Evolutionary conservation across 306 rosid species (phyloP), one percentile per base, ranked within the genome.

Genomic region (Arachis stenosperma): DNA sequence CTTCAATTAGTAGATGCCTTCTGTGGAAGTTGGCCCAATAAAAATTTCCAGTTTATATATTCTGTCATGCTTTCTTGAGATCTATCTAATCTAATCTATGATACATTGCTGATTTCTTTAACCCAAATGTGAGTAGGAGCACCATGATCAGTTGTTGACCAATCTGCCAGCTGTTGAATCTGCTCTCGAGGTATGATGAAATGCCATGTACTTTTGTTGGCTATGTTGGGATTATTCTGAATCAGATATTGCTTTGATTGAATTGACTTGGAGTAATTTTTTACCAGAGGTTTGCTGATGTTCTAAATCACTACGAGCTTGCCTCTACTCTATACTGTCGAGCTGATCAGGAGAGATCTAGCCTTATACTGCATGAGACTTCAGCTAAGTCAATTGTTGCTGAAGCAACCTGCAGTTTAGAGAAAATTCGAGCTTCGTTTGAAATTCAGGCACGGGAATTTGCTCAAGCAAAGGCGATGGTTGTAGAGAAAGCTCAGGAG

Each of bases 401-500:
- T 67, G 97, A 90, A 73, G 92, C 97, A 79, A 87, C 96, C 68
- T 66, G 75, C 71, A 88, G 76, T 70, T 84, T 84, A 64, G 98
- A 93, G 76, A 90, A 90, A 86, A 78, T 71, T 51, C 85, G 82
- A 74, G 90, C 89, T 57, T 79, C 86, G 15, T 93, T 84, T 84
- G 98, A 93, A 82, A 86, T 86, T 79, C 90, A 90, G 83, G 96
- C 92, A 75, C 88, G 81, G 80, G 98, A 93, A 77, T 91, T 90
- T 44, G 73, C 93, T 43, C 97, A 90, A 75, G 92, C 93, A 57
- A 93, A 93, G 70, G 81, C 88, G 59, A 42, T 79, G 77, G 89
- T 90, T 80, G 75, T 86, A 65, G 98, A 93, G 85, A 93, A 93
- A 83, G 92, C 98, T 86, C 96, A 93, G 71, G 98, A 93, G 81